phyloP scores from a whole-genome alignment of 2,329 filamentous ascomycete genomes.

The Septoria petroselini region DNA sequence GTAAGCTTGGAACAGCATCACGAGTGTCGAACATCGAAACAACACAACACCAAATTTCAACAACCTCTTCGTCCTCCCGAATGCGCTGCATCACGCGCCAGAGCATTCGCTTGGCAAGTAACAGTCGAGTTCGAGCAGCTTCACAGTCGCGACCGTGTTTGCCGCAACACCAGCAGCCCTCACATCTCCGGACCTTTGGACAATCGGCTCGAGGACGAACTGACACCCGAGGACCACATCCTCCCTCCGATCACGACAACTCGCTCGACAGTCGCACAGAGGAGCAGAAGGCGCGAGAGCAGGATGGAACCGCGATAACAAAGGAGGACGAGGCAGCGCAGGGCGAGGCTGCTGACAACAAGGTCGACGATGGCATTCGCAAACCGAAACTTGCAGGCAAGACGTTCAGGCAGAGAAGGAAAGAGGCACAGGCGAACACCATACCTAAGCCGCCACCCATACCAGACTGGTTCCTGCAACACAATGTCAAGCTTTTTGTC shows the following conservation, averaged over 20 bases:
- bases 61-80: conserved; percentile 1
- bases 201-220: conserved; percentile 18
- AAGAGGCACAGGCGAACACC: conserved; percentile 14
- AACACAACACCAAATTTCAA: too few species aligned
- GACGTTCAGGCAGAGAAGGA: conserved; percentile 24
- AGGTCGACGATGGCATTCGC: conserved; percentile 15
- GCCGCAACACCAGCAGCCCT: not conserved
- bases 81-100: conserved; percentile 37
- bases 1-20: not conserved
- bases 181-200: conserved; percentile 27
- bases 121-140: conserved; percentile 23
- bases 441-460: conserved; percentile 36
- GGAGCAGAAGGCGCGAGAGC: conserved; percentile 21
- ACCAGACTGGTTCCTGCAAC: conserved; percentile 40
- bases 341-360: conserved; percentile 2
- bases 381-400: conserved; percentile 20
- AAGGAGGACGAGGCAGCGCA: conserved; percentile 13
- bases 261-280: conserved; percentile 25
- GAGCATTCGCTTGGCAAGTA: conserved; percentile 33
- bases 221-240: conserved; percentile 25
- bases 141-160: conserved; percentile 19
- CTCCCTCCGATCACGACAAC: conserved; percentile 22
- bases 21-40: too few species aligned
- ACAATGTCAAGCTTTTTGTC: conserved; percentile 36
- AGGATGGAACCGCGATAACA: conserved; percentile 11